These are phyloP conservation scores for Berkeleyomyces rouxiae DNA, from an alignment of 2,329 filamentous ascomycete genomes.

Conservation along the genomic window DNA sequence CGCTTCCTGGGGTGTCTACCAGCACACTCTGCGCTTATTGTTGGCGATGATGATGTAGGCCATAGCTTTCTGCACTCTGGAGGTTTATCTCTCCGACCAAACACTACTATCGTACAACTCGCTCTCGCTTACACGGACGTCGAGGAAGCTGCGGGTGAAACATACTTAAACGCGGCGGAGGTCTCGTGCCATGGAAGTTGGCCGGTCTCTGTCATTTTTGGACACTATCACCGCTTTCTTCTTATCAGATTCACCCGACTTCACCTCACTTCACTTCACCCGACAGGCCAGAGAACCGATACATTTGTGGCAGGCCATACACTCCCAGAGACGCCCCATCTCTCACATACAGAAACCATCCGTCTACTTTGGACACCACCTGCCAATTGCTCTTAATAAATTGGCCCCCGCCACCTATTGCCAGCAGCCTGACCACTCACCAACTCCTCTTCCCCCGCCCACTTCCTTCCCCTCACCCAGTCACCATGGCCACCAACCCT, in stretches of 20 bases:
- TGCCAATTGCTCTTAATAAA: background rate
- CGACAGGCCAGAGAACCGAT: background rate
- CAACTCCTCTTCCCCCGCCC: background rate
- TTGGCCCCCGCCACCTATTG: background rate
- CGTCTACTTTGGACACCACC: background rate
- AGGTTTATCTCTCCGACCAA: background rate
- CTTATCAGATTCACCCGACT: background rate
- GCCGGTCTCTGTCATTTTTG: background rate
- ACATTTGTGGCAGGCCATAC: no score
- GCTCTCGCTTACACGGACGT: background rate
- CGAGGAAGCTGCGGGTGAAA: background rate
- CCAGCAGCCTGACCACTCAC: background rate
- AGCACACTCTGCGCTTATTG: background rate
- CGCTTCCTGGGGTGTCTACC: background rate
- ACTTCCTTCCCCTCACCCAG: background rate
- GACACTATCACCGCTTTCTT: background rate
- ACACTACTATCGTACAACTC: background rate
- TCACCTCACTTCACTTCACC: background rate
- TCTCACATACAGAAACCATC: background rate
- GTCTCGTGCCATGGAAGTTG: background rate
- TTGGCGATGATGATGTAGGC: background rate
- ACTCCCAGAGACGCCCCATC: no score
- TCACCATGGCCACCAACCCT: constrained; percentile 2
- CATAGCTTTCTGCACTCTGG: background rate
- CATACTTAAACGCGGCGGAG: background rate